These are phyloP conservation scores for Catenaria anguillulae DNA, from an alignment of 371 early-diverging fungal species.

Conservation along the genomic window DNA sequence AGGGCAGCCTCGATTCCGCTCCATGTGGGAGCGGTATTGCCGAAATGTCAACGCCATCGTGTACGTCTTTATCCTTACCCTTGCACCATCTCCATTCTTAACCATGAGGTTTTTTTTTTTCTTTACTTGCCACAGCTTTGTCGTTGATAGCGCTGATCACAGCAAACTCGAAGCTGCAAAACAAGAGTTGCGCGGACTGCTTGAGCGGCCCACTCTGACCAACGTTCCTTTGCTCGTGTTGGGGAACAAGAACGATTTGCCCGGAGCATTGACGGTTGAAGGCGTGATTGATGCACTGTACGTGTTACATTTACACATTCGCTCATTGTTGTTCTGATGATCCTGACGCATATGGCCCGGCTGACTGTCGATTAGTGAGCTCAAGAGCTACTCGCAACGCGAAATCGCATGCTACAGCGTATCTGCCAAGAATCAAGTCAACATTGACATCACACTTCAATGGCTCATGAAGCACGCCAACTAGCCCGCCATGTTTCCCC, in stretches of 20 bases:
- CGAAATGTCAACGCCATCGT: constrained; percentile 95
- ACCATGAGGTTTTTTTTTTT: too few species aligned
- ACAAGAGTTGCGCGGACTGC: constrained; percentile 72
- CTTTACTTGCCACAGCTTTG: constrained; percentile 58
- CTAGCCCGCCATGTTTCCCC: not conserved
- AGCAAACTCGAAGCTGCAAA: constrained; percentile 79
- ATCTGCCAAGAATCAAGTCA: constrained; percentile 93
- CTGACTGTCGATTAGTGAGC: too few species aligned
- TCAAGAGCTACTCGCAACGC: constrained; percentile 53
- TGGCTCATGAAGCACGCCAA: constrained; percentile 17
- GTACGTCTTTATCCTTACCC: constrained; percentile 32
- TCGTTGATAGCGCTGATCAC: constrained; percentile 89
- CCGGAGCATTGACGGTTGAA: constrained; percentile 75
- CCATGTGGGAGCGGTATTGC: constrained; percentile 62
- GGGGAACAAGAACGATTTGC: constrained; percentile 98
- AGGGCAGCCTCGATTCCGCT: constrained; percentile 88
- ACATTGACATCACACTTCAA: constrained; percentile 90
- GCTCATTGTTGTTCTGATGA: too few species aligned
- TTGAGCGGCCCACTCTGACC: constrained; percentile 80
- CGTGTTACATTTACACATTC: too few species aligned
- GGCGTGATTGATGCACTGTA: constrained; percentile 80
- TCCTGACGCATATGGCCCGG: too few species aligned
- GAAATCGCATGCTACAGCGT: constrained; percentile 98
- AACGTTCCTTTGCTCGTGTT: constrained; percentile 91
- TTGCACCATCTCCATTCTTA: too few species aligned